Conservation (phyloP, 208 protist species). For the Acanthamoeba quina region DNA sequence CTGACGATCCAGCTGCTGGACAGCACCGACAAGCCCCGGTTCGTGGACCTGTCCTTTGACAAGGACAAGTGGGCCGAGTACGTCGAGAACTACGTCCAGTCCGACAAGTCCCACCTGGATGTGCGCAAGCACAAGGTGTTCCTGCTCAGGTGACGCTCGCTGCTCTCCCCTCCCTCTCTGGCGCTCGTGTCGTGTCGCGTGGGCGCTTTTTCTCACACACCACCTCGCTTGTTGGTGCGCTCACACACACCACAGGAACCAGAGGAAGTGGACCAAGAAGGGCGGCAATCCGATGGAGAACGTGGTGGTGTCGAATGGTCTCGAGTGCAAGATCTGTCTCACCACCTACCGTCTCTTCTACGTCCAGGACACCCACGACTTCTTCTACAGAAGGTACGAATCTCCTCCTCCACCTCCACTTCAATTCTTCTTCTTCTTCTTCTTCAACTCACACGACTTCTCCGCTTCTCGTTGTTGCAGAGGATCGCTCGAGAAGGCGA, state of each 20-base stretch:
- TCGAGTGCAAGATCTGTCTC: slow-evolving; percentile 84
- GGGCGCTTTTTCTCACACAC: background rate
- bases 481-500: background rate
- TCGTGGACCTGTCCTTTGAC: slow-evolving; percentile 70
- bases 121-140: slow-evolving; percentile 68
- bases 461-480: background rate
- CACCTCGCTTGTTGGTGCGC: background rate
- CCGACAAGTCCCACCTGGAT: slow-evolving; percentile 61
- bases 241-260: background rate
- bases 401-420: too few species aligned
- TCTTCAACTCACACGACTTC: background rate
- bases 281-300: slow-evolving; percentile 53
- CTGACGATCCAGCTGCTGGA: slow-evolving; percentile 81
- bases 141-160: slow-evolving; percentile 57
- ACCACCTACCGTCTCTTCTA: slow-evolving; percentile 82
- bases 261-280: slow-evolving; percentile 30
- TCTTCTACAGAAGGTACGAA: slow-evolving; percentile 76
- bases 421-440: background rate
- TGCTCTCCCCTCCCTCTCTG: background rate
- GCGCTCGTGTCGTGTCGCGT: background rate
- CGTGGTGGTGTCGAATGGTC: slow-evolving; percentile 62
- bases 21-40: slow-evolving; percentile 57
- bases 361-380: slow-evolving; percentile 83
- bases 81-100: slow-evolving; percentile 62
- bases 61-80: slow-evolving; percentile 74